A percentile compares a stretch with the other conserved stretches of the same genome.
phyloP scores from a whole-genome alignment of 306 rosid genomes.

The Mimosa bimucronata region DNA sequence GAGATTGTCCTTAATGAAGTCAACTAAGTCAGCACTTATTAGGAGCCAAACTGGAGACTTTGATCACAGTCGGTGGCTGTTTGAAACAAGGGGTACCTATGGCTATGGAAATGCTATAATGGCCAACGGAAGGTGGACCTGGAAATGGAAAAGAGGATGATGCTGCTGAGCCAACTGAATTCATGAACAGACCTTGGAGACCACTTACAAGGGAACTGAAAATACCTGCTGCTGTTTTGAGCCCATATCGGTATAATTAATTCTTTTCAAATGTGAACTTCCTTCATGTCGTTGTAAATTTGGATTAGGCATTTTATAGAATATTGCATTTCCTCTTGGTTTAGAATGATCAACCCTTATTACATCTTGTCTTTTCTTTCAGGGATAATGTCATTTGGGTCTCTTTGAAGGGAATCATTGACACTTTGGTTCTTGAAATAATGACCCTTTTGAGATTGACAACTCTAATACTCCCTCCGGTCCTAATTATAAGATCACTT shows the following conservation, averaged over 20 bases:
- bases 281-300: neutral
- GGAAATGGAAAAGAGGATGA: slow-evolving; percentile 68
- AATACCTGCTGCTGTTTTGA: slow-evolving; percentile 91
- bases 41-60: slow-evolving; percentile 95
- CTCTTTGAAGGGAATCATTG: neutral
- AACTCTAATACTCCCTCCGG: neutral
- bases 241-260: slow-evolving; percentile 78
- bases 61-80: slow-evolving; percentile 93
- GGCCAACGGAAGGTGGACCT: slow-evolving; percentile 88
- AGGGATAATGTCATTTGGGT: neutral
- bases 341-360: slow-evolving; percentile 8
- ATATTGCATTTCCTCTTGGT: slow-evolving; percentile 16
- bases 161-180: slow-evolving; percentile 63
- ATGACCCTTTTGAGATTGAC: neutral
- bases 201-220: slow-evolving; percentile 88
- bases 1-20: slow-evolving; percentile 86
- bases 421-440: neutral
- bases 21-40: slow-evolving; percentile 77
- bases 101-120: slow-evolving; percentile 97
- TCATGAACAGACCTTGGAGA: slow-evolving; percentile 84
- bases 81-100: slow-evolving; percentile 93
- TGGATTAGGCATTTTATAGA: slow-evolving; percentile 9
- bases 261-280: slow-evolving; percentile 1
- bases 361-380: neutral
- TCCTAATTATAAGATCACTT: no score